Base-by-base conservation (phyloP, 345 rosid genomes). In the Dipteronia dyeriana region DNA sequence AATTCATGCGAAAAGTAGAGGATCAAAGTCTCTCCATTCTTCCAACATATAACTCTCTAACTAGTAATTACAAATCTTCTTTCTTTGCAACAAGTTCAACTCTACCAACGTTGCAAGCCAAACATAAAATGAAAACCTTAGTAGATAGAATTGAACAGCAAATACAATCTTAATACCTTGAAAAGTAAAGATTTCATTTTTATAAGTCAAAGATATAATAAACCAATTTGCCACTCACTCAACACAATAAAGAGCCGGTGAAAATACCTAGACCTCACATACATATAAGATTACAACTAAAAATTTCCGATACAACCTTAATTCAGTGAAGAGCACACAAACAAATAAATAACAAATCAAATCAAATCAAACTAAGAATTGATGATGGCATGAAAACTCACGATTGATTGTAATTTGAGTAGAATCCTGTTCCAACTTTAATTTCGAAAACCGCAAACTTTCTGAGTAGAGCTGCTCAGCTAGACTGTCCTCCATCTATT, bases 381-480 rank as follows among this genome's bases (percentile, higher is more conserved):
- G 3, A 45, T 45, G 3, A 45, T 45, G 49, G 2, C 49, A 45
- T 45, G 68, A 51, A 25, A 29, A 53, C 63, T 61, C 59, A 78
- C 81, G 31, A 1, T 25, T 74, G 38, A 26, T 49, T 59, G 71
- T 49, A 66, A 64, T 22, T n/a, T 73, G 75, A 20, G 62, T 3
- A 54, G 78, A 69, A 45, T 16, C 77, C 38, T 34, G 38, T 34
- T 34, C 38, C 78, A 74, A 72, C 79, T 80, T 83, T 78, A 75
- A 45, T 59, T 39, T 74, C 1, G 90, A 79, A 20, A 76, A 61
- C 5, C 54, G 83, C 81, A 87, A 79, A 63, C 85, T 84, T 68
- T 88, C 91, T 54, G 87, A 74, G 71, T 87, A 89, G 59, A 90
- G 84, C 85, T 88, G 89, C 71, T 87, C 76, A 23, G 91, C 88